Conservation (phyloP, 352 stramenopile genomes). For the Phytopythium sindhum region DNA sequence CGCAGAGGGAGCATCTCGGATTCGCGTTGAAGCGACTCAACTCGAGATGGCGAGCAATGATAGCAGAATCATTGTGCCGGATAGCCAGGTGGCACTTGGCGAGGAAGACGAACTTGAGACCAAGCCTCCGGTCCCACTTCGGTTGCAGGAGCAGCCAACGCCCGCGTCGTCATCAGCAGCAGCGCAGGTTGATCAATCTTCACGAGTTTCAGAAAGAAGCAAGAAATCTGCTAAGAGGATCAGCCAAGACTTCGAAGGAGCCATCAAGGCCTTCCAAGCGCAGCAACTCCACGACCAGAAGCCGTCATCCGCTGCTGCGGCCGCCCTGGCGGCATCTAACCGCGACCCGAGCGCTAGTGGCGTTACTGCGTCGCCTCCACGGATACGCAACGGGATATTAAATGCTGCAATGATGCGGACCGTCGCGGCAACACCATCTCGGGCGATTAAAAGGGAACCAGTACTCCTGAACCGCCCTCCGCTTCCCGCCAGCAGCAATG, state of each 20-base stretch:
- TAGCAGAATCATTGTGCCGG: constrained; percentile 3
- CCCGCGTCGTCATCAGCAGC: not conserved
- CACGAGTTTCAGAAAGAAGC: not conserved
- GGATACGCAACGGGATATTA: constrained; percentile 11
- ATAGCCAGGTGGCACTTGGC: not conserved
- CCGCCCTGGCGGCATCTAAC: not conserved
- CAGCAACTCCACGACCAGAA: constrained; percentile 10
- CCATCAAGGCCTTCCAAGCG: constrained; percentile 42
- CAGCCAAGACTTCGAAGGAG: constrained; percentile 50
- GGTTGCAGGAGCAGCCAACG: not conserved
- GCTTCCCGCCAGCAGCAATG: constrained; percentile 10
- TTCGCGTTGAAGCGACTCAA: constrained; percentile 1
- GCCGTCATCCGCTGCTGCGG: constrained; percentile 5
- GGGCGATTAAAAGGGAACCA: not conserved
- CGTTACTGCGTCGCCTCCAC: not conserved
- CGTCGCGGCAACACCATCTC: constrained; percentile 13
- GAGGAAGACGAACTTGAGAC: constrained; percentile 43
- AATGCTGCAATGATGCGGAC: constrained; percentile 13
- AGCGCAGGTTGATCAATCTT: not conserved
- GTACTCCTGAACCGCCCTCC: constrained; percentile 3
- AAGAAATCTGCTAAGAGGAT: constrained; percentile 23
- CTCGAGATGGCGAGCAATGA: constrained; percentile 10
- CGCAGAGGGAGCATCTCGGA: not conserved
- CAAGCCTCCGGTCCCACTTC: constrained; percentile 24
- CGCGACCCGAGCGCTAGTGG: not conserved